Base-by-base conservation (phyloP, 2,329 filamentous ascomycete genomes). In the Fusarium pseudograminearum region DNA sequence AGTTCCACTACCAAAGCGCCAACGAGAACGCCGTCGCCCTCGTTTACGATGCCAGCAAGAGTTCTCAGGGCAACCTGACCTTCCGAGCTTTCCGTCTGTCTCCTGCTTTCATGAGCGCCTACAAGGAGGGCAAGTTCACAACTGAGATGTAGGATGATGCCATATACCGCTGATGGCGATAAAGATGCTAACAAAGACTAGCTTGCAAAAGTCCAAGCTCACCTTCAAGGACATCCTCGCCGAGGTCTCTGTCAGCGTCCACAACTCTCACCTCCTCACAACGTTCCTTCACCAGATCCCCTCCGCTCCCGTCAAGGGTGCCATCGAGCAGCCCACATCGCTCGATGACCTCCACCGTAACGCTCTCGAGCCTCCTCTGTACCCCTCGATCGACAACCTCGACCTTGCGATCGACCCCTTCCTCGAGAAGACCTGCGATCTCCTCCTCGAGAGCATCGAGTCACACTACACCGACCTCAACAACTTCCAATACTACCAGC, bases 391-490 rank as follows among this genome's bases (percentile, higher is more conserved):
- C 79, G 94, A 98, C 77, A 90, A 89, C 70, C 90, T 99, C 61
- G 93, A 97, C 75, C 90, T 99, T 68, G 93, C 92, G 71, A 97
- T 98, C 81, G 96, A 99, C 80, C 96, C 96, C 33, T 97, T 97
- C 87, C 90, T 99, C 48, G 95, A 98, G 87, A 97, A 98, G 89
- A 97, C 95, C 54, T 97, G 94, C 83, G 95, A 99, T 79, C 89
- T 98, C 73, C 89, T 99, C 60, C 90, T 98, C 69, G 96, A 99
- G 78, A 94, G 92, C 85, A 97, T 99, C 80, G 96, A 99, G 86
- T 91, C 92, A 58, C 96, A 99, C 86, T 96, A 98, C 84, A 97
- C 94, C 65, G 96, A 99, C 83, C 91, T 97, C 80, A 98, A 98
- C 89, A 99, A 99, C 88, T 96, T 97, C 85, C 94, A 98, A 82